Conservation (phyloP, 345 rosid species). For the Bretschneidera sinensis region DNA sequence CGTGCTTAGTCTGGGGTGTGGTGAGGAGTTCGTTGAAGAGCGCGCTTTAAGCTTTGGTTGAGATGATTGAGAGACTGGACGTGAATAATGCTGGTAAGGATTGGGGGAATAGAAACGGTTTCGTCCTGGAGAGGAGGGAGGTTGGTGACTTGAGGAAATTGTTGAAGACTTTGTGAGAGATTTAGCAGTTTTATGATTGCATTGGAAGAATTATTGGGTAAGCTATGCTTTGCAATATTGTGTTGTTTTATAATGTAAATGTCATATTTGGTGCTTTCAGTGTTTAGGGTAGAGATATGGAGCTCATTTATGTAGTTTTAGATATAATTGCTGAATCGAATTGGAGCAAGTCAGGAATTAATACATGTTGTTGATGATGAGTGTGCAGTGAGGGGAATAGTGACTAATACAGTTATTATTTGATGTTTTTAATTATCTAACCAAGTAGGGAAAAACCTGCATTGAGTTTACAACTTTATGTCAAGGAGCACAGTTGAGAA, state of each 20-base stretch:
- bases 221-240: constrained; percentile 5
- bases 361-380: no score
- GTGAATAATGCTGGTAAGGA: constrained; percentile 23
- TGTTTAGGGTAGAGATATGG: neutral
- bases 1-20: constrained; percentile 40
- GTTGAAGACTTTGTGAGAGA: constrained; percentile 46
- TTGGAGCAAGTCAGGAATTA: neutral
- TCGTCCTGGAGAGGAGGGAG: constrained; percentile 35
- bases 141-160: constrained; percentile 46
- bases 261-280: neutral
- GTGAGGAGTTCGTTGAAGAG: constrained; percentile 48
- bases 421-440: neutral
- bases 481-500: neutral
- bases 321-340: neutral
- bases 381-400: no score
- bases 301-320: no score
- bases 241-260: neutral
- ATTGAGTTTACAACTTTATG: neutral
- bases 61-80: constrained; percentile 76
- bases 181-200: constrained; percentile 80
- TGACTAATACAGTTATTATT: neutral
- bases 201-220: constrained; percentile 94
- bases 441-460: neutral
- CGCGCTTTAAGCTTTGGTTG: constrained; percentile 64
- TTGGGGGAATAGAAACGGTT: constrained; percentile 18